phyloP scores from a whole-genome alignment of 2,329 filamentous ascomycete species.

The Penicillium corylophilum region DNA sequence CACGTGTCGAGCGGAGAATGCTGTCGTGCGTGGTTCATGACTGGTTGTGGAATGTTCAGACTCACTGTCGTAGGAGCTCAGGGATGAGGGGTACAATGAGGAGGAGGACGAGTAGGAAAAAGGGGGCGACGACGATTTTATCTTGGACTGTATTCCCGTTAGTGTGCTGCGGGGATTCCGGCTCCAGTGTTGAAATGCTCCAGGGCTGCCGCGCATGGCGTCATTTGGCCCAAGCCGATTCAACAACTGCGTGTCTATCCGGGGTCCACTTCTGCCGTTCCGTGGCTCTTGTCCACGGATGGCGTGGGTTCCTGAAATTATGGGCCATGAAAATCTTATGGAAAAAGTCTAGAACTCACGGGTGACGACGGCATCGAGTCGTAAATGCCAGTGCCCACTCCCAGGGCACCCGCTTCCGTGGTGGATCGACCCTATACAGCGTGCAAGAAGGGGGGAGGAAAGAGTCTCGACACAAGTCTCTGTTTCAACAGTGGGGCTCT shows the following conservation, averaged over 20 bases:
- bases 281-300: constrained; percentile 3
- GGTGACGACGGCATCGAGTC: neutral
- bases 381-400: neutral
- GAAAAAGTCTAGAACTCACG: neutral
- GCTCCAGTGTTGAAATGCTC: neutral
- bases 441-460: neutral
- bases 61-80: constrained; percentile 10
- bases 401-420: neutral
- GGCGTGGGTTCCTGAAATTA: constrained; percentile 1
- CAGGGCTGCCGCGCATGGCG: neutral
- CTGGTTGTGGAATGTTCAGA: neutral
- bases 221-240: constrained; percentile 1
- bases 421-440: neutral
- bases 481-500: constrained; percentile 1
- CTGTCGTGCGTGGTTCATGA: constrained; percentile 7
- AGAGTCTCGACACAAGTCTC: neutral
- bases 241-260: neutral
- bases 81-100: neutral
- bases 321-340: neutral
- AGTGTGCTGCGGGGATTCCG: neutral
- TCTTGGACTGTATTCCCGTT: neutral
- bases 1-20: constrained; percentile 28
- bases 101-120: constrained; percentile 27
- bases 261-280: neutral
- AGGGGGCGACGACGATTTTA: constrained; percentile 19